Evolutionary conservation across 768 basidiomycete genomes (phyloP).

Genomic region (Clitopilus hobsonii): DNA sequence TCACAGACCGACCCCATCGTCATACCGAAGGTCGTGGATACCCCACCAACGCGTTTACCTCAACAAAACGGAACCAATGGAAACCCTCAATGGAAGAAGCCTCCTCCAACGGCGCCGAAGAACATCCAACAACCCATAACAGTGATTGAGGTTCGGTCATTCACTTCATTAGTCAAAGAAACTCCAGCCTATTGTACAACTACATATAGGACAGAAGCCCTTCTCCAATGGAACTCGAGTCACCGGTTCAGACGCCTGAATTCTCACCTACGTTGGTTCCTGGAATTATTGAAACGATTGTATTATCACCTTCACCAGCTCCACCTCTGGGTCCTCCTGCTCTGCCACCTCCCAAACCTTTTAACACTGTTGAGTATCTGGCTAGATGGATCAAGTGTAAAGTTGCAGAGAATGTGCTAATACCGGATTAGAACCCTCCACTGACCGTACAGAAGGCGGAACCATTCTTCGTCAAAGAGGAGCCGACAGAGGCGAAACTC

Average conservation of each 20-base stretch:
- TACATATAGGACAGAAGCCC: constrained; percentile 30
- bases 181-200: constrained; percentile 4
- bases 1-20: not conserved
- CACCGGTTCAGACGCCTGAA: constrained; percentile 32
- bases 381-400: not conserved
- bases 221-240: constrained; percentile 62
- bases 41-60: not conserved
- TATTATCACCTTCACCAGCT: not conserved
- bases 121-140: not conserved
- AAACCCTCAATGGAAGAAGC: not conserved
- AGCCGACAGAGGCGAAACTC: not conserved
- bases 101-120: not conserved
- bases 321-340: not conserved
- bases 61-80: too few relatives aligned
- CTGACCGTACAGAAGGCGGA: not conserved
- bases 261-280: constrained; percentile 3
- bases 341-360: not conserved
- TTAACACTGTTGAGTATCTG: not conserved
- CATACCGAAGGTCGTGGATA: not conserved
- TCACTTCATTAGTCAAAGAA: not conserved
- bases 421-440: not conserved
- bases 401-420: not conserved
- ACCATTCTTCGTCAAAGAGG: not conserved
- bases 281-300: not conserved
- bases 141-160: not conserved